Conservation (phyloP, 2,329 filamentous ascomycete species). For the Pseudogymnoascus sp. region DNA sequence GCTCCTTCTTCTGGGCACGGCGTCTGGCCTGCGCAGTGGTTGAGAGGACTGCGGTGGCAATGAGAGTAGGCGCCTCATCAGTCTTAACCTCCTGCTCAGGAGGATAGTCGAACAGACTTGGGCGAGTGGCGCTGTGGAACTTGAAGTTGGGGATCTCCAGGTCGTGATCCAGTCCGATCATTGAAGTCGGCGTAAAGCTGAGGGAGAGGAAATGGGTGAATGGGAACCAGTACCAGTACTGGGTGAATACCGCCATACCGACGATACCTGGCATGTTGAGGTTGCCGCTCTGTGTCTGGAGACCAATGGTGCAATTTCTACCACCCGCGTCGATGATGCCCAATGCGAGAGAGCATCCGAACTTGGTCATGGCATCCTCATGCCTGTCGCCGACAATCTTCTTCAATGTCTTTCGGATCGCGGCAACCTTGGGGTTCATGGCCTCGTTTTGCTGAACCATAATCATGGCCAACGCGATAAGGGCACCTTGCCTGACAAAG, state of each 20-base stretch:
- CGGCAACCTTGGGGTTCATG: conserved; percentile 93
- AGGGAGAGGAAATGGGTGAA: conserved; percentile 95
- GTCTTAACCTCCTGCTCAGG: conserved; percentile 93
- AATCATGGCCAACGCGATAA: conserved; percentile 94
- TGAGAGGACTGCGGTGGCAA: conserved; percentile 90
- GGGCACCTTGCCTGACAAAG: conserved; percentile 91
- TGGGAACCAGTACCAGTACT: conserved; percentile 99
- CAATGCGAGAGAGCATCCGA: conserved; percentile 85
- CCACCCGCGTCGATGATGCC: conserved; percentile 98
- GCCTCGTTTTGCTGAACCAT: conserved; percentile 98
- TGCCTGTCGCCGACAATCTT: conserved; percentile 93
- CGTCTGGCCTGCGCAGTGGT: conserved; percentile 97
- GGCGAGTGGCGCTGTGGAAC: conserved; percentile 88
- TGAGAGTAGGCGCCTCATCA: conserved; percentile 85
- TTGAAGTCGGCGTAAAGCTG: conserved; percentile 91
- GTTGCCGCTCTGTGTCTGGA: conserved; percentile 96
- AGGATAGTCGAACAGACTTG: conserved; percentile 95
- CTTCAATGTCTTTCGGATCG: conserved; percentile 84
- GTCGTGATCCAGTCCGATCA: conserved; percentile 90
- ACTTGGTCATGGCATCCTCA: conserved; percentile 99
- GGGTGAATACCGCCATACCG: conserved; percentile 94
- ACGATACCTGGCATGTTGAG: conserved; percentile 98
- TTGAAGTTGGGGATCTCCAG: conserved; percentile 90
- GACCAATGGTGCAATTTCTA: conserved; percentile 93
- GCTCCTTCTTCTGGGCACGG: conserved; percentile 87